These are phyloP conservation scores for Rubus idaeus DNA, from an alignment of 306 rosid genomes.

Conservation along the genomic window DNA sequence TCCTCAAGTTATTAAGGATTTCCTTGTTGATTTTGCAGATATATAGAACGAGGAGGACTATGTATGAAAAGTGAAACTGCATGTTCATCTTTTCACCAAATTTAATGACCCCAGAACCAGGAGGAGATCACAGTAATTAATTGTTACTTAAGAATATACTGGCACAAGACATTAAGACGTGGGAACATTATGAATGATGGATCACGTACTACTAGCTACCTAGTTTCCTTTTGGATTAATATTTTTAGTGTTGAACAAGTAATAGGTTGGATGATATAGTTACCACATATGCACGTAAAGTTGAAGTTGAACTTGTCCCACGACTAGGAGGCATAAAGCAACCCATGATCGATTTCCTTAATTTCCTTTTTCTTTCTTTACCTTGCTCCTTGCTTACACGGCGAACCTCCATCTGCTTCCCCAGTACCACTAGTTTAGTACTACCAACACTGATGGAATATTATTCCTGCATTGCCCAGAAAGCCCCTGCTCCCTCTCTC, in stretches of 20 bases:
- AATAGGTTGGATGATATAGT: slow-evolving; percentile 39
- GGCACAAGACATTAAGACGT: not conserved
- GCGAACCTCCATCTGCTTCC: slow-evolving; percentile 29
- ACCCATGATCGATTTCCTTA: slow-evolving; percentile 18
- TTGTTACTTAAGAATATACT: not conserved
- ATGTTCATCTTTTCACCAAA: no score
- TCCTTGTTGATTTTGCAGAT: no score
- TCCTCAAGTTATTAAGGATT: no score
- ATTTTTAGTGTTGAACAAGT: not conserved
- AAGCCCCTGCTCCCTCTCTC: slow-evolving; percentile 6
- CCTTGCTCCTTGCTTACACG: slow-evolving; percentile 73
- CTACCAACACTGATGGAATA: not conserved
- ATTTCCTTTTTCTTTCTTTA: not conserved
- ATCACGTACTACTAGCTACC: no score
- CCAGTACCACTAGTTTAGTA: not conserved
- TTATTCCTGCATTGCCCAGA: slow-evolving; percentile 20
- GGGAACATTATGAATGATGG: slow-evolving; percentile 30
- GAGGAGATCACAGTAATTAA: not conserved
- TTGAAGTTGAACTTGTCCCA: slow-evolving; percentile 58
- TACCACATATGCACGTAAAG: slow-evolving; percentile 88
- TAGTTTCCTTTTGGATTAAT: not conserved
- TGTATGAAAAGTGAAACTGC: no score
- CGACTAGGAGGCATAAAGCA: slow-evolving; percentile 86
- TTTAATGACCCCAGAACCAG: no score
- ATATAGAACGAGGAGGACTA: no score